phyloP scores from a whole-genome alignment of 768 basidiomycete species.

The Myochromella boudieri region DNA sequence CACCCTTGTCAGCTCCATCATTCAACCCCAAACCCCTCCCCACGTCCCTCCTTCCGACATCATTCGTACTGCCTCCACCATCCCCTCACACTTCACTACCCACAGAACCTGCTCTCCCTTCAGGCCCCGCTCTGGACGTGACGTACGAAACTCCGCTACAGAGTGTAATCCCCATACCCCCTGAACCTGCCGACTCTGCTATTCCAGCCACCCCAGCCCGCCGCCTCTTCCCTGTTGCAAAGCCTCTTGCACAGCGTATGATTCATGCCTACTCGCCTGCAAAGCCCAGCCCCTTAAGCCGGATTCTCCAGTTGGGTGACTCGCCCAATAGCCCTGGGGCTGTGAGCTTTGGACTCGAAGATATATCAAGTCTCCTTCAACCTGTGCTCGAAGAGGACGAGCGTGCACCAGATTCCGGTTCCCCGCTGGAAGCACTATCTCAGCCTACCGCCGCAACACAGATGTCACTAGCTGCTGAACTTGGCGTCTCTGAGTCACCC shows the following conservation, averaged over 20 bases:
- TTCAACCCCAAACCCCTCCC: constrained; percentile 38
- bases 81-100: constrained; percentile 70
- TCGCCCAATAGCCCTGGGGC: constrained; percentile 46
- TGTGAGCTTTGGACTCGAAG: constrained; percentile 13
- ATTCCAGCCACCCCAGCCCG: constrained; percentile 33
- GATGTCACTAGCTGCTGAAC: constrained; percentile 44
- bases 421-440: constrained; percentile 13
- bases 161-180: constrained; percentile 10
- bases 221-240: constrained; percentile 67
- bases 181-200: constrained; percentile 10
- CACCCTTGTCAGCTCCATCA: constrained; percentile 29
- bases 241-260: constrained; percentile 68
- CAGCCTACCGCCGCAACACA: constrained; percentile 17
- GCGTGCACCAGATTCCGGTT: constrained; percentile 24
- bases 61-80: constrained; percentile 78
- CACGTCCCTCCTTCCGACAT: constrained; percentile 58
- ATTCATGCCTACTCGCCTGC: constrained; percentile 81
- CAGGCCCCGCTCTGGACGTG: constrained; percentile 20
- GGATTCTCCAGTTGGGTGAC: constrained; percentile 70
- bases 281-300: constrained; percentile 77
- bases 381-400: constrained; percentile 37
- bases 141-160: constrained; percentile 11
- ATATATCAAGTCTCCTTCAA: constrained; percentile 25
- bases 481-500: constrained; percentile 41
- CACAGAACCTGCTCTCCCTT: constrained; percentile 41